Evolutionary conservation across 345 rosid species (phyloP), one percentile per base, ranked within the genome.

Genomic region (Psidium guajava): DNA sequence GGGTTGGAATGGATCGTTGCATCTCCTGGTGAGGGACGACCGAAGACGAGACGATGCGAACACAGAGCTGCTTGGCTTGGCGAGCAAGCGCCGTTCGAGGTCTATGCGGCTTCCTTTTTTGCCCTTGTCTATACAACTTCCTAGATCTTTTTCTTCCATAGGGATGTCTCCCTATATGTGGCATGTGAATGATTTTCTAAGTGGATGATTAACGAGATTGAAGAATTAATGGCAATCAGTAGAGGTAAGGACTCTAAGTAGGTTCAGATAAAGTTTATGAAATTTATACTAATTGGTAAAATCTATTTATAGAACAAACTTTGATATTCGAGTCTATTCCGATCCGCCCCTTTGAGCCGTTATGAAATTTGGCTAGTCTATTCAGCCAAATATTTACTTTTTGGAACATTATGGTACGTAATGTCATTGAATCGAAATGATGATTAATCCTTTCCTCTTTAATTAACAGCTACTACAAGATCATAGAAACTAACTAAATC

Each of bases 351-450:
- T 61, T 61, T 15, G 0, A 22, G 40, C n/a, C n/a, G n/a, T n/a
- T n/a, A n/a, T n/a, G n/a, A n/a, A n/a, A n/a, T n/a, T n/a, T n/a
- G n/a, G n/a, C n/a, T n/a, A n/a, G n/a, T n/a, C 11, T 28, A 20
- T 61, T 61, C 4, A 5, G 40, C 21, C 10, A 20, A 14, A 59
- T 13, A 27, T 27, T 59, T 27, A 59, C 73, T 27, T 27, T 27
- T 27, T 14, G 1, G 3, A 59, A 59, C 28, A 58, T 58, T 59
- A 3, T 27, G 73, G 6, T 27, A 13, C 15, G 73, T 16, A 27
- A 27, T 27, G 21, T n/a, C 10, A 27, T 0, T 3, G 20, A 14
- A 27, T 0, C 25, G 2, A 2, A 27, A 27, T 2, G 36, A 61
- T 61, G 40, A 8, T 15, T 3, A 3, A 27, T 61, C 14, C 21